Evolutionary conservation across 2,329 filamentous ascomycete genomes (phyloP), one percentile per base, ranked within the genome.

Genomic region (Xylaria sp.): DNA sequence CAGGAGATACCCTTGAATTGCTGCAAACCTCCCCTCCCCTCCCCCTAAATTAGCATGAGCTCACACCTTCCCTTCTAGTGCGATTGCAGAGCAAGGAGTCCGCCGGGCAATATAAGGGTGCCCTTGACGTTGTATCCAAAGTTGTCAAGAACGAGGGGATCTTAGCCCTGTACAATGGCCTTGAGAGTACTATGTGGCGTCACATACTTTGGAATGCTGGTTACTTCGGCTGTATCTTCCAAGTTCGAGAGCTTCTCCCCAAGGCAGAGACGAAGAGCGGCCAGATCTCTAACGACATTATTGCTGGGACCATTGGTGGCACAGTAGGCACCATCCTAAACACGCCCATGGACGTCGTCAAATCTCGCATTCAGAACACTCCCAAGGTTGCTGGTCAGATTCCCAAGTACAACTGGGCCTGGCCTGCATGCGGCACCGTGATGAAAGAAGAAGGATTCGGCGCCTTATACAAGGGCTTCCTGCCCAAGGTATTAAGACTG

Each of bases 351-450:
- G 75, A 77, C 34, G 75, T 77, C 17, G 94, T 98, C 83, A 99
- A 99, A 88, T 97, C 93, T 73, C 91, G 96, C 71, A 99, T 99
- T 74, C 96, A 99, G 83, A 99, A 99, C 84, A 93, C 89, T 64
- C 86, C 92, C 73, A 95, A 92, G 85, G 84, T 97, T 47, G 80
- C 92, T n/a, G 96, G 96, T 4, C 85, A 88, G 62, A 83, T 89
- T 24, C 93, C 93, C 78, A 99, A 99, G 87, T 99, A 99, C 85
- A 98, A 98, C 88, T 99, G 96, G 96, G 96, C 96, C 36, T 97
- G 91, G 88, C 93, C 93, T 55, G 90, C 93, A 24, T 85, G 98
- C 59, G 90, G 88, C 65, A 96, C 93, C 7, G 93, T 99, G 69
- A 90, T 93, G 82, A 93, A 89, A 83, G 96, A 99, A 83, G 96